Evolutionary conservation across 2,329 filamentous ascomycete species (phyloP), one percentile per base, ranked within the genome.

Genomic region (Hirsutella thompsonii): DNA sequence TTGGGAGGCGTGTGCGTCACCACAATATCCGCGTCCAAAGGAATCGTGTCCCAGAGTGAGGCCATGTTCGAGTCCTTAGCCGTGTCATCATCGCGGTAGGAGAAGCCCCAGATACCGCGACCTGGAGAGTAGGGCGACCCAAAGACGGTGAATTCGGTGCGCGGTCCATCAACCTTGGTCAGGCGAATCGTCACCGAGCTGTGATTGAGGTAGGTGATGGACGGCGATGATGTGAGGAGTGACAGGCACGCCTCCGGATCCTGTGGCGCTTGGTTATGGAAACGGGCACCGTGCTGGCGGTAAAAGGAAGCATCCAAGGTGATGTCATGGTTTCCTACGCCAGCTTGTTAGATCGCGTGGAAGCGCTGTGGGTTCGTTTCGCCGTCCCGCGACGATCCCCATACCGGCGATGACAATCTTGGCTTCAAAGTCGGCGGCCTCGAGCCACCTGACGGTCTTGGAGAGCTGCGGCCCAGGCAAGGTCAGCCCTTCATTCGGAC

Each of bases 391-490:
- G 38, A 33, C 20, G 40, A 11, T 16, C 21, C 28, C 37, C 47
- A 41, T 66, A 81, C 79, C 81, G 46, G 79, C 81, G 47, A 86
- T 61, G 32, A 86, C 70, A 47, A 87, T 74, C 54, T 84, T 87
- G 50, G 69, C 69, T 50, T 84, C 77, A 47, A 83, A 86, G 38
- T 77, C 68, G 3, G 78, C 69, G 40, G 69, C 70, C 47, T 83
- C 75, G 8, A 88, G 64, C 82, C 83, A 89, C 18, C 66, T 60
- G 0, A 83, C 65, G 0, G 74, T 70, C 50, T 72, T 79, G 38
- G 71, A 68, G 16, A 87, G 63, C 63, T 66, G 42, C n/a, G 11
- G 8, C 18, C 13, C 8, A 30, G 21, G 37, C 11, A 42, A 29
- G 30, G 21, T 34, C 32, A 34, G 23, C 32, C 20, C n/a, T n/a